Conservation (phyloP, 495 filamentous ascomycete species). For the Bacidia rubella region DNA sequence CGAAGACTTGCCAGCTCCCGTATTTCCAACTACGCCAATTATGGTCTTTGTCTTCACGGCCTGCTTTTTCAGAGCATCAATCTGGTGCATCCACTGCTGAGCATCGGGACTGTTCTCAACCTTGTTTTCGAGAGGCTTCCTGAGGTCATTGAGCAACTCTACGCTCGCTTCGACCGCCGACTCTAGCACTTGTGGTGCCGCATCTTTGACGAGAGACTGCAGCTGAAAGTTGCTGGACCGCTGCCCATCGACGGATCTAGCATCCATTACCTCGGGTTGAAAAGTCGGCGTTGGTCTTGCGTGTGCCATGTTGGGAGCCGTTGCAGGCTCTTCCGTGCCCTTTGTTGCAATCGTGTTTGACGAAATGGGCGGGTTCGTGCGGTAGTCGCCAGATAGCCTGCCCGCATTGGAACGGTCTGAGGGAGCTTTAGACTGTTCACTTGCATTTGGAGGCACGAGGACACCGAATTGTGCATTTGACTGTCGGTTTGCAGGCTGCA, state of each 20-base stretch:
- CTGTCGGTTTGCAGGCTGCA: no score
- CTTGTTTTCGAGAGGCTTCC: slow-evolving; percentile 14
- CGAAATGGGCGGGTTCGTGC: not conserved
- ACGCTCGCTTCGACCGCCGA: slow-evolving; percentile 26
- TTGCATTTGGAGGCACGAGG: no score
- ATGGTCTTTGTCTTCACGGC: slow-evolving; percentile 29
- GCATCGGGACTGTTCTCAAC: slow-evolving; percentile 17
- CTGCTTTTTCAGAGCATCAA: slow-evolving; percentile 27
- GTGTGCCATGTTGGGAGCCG: not conserved
- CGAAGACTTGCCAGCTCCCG: slow-evolving; percentile 46
- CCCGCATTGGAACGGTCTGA: not conserved
- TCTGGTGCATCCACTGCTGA: slow-evolving; percentile 29
- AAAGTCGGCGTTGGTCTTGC: no score
- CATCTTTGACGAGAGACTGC: slow-evolving; percentile 24
- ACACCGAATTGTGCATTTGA: no score
- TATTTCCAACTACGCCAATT: slow-evolving; percentile 45
- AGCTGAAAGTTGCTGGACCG: slow-evolving; percentile 21
- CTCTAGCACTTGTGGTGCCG: slow-evolving; percentile 27
- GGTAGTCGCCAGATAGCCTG: not conserved
- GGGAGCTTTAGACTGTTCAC: no score
- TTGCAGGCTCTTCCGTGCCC: slow-evolving; percentile 1
- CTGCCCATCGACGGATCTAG: slow-evolving; percentile 9
- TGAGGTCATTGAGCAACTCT: slow-evolving; percentile 23
- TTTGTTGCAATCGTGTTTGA: not conserved
- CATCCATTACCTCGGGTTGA: no score